phyloP scores from a whole-genome alignment of 495 filamentous ascomycete species.

The Oleoguttula mirabilis region DNA sequence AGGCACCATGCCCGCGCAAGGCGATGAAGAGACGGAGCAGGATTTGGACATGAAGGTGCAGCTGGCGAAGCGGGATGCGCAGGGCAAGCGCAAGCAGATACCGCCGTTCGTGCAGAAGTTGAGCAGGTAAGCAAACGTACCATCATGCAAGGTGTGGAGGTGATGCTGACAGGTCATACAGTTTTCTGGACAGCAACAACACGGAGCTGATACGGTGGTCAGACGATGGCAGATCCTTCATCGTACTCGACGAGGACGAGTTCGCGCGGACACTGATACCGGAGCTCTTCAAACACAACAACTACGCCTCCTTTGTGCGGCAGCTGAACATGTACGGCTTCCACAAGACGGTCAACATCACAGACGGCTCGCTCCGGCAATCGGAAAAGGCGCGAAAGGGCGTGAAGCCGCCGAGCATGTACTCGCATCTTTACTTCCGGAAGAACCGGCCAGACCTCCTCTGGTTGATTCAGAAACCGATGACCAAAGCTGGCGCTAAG shows the following conservation, averaged over 20 bases:
- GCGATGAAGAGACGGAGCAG: conserved; percentile 57
- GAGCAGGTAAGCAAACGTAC: conserved; percentile 56
- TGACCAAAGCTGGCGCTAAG: conserved; percentile 39
- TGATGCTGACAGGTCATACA: conserved; percentile 27
- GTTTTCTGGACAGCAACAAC: conserved; percentile 86
- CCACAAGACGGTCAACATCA: conserved; percentile 94
- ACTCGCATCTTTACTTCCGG: conserved; percentile 91
- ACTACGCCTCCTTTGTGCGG: conserved; percentile 96
- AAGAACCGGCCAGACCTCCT: conserved; percentile 84
- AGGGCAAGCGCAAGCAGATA: conserved; percentile 81
- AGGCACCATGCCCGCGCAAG: conserved; percentile 19
- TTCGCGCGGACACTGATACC: conserved; percentile 96
- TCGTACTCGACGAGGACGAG: conserved; percentile 95
- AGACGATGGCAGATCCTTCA: conserved; percentile 87
- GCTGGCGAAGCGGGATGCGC: conserved; percentile 68
- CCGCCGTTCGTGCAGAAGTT: conserved; percentile 97
- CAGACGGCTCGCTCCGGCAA: conserved; percentile 93
- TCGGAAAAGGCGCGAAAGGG: conserved; percentile 72
- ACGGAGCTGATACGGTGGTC: conserved; percentile 97
- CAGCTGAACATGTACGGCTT: conserved; percentile 99
- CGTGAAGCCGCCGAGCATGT: conserved; percentile 88
- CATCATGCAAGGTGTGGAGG: conserved; percentile 14
- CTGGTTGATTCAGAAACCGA: conserved; percentile 97
- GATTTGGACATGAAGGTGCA: conserved; percentile 63
- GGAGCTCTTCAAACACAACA: conserved; percentile 98